Percentiles rank a stretch among this genome's conserved stretches.
These are phyloP conservation scores for Ulvella scutata DNA, from an alignment of 139 green algal genomes.

Conservation along the genomic window DNA sequence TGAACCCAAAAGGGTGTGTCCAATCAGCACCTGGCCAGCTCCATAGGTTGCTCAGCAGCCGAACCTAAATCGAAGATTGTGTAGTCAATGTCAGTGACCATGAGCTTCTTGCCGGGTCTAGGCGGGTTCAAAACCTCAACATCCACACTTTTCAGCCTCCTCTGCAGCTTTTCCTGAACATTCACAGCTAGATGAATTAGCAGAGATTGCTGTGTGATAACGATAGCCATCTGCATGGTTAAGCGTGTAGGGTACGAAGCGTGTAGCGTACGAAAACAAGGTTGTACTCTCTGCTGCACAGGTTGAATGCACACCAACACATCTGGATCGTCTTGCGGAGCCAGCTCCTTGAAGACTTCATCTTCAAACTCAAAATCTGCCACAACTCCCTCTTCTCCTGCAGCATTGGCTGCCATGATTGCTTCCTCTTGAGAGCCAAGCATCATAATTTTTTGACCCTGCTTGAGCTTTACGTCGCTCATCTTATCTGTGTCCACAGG, in stretches of 20 bases:
- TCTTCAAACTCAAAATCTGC: background rate
- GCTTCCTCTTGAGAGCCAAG: slow-evolving; percentile 36
- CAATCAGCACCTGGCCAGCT: slow-evolving; percentile 56
- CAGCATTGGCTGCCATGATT: background rate
- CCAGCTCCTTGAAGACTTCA: background rate
- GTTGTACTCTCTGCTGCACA: slow-evolving; percentile 4
- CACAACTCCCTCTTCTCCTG: background rate
- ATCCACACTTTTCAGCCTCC: slow-evolving; percentile 30
- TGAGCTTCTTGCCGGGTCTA: slow-evolving; percentile 68
- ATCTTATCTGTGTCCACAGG: slow-evolving; percentile 26
- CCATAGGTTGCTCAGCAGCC: slow-evolving; percentile 59
- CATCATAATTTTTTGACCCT: slow-evolving; percentile 56
- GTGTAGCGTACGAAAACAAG: slow-evolving; percentile 7
- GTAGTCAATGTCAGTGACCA: slow-evolving; percentile 95
- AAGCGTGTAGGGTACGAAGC: too few species aligned
- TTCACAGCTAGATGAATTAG: background rate
- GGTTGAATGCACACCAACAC: background rate
- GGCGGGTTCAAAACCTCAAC: slow-evolving; percentile 60
- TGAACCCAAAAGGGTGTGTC: too few species aligned
- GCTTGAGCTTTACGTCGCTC: slow-evolving; percentile 39
- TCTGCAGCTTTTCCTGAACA: slow-evolving; percentile 51
- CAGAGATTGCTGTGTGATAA: background rate
- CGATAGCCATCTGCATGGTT: background rate
- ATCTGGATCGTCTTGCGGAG: background rate
- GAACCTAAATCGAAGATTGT: slow-evolving; percentile 87